phyloP scores from a whole-genome alignment of 163 green algal genomes.

The Coccomyxa subellipsoidea region DNA sequence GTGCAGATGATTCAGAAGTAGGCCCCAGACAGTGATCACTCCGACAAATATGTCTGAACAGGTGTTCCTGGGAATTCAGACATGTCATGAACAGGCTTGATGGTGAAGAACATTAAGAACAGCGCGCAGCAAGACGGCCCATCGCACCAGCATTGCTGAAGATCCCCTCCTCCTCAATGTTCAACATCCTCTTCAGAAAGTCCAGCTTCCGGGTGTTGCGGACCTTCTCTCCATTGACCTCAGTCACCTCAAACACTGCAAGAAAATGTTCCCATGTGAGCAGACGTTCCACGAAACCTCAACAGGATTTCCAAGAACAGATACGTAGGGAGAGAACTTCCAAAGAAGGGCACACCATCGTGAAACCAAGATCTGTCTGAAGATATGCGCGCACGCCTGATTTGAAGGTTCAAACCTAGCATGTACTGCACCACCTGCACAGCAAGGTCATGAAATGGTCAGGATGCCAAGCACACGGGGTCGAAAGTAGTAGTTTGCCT shows the following conservation, averaged over 20 bases:
- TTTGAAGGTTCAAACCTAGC: conserved; percentile 86
- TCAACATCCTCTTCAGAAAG: not conserved
- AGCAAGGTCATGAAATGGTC: no score
- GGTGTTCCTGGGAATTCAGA: no score
- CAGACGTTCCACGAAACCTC: no score
- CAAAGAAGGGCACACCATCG: conserved; percentile 74
- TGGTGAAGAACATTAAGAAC: no score
- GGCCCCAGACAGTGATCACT: no score
- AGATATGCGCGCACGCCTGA: conserved; percentile 81
- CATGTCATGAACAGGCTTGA: no score
- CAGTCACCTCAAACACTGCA: conserved; percentile 53
- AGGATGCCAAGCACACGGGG: not conserved
- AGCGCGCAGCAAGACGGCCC: no score
- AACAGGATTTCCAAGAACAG: not conserved
- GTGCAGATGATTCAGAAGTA: not conserved
- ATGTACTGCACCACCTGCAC: conserved; percentile 86
- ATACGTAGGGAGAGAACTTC: no score
- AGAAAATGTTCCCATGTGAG: no score
- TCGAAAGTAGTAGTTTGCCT: not conserved
- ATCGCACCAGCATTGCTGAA: not conserved
- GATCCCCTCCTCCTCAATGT: not conserved
- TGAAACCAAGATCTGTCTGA: conserved; percentile 97
- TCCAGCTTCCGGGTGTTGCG: conserved; percentile 42
- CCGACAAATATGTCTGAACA: no score
- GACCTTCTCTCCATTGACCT: conserved; percentile 38